Conservation (phyloP, 2,329 filamentous ascomycete species). For the Beauveria brongniartii region DNA sequence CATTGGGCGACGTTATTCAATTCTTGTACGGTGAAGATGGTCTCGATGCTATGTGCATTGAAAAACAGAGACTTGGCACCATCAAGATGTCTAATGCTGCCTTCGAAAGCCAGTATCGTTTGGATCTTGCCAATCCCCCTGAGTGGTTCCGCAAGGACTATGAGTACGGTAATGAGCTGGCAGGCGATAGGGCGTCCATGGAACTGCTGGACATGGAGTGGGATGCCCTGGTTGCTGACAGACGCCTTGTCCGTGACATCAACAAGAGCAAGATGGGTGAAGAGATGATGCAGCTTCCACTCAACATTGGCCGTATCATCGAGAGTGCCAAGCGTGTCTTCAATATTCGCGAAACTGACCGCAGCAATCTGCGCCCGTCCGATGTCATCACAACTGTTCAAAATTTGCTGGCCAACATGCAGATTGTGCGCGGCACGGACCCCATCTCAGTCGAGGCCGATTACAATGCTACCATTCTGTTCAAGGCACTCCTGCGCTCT, state of each 20-base stretch:
- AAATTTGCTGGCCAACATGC: slow-evolving; percentile 65
- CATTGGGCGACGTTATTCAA: slow-evolving; percentile 89
- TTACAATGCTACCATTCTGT: slow-evolving; percentile 76
- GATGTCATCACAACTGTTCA: slow-evolving; percentile 78
- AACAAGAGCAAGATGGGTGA: slow-evolving; percentile 64
- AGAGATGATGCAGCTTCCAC: slow-evolving; percentile 80
- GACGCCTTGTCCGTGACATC: slow-evolving; percentile 63
- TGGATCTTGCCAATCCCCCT: slow-evolving; percentile 56
- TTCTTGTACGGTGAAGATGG: slow-evolving; percentile 98
- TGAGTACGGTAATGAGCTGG: slow-evolving; percentile 79
- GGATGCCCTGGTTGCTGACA: slow-evolving; percentile 67
- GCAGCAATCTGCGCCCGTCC: slow-evolving; percentile 82
- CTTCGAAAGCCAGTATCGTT: slow-evolving; percentile 73
- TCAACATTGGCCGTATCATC: slow-evolving; percentile 87
- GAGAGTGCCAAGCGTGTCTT: slow-evolving; percentile 86
- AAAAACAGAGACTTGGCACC: slow-evolving; percentile 83
- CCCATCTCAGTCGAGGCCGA: slow-evolving; percentile 79
- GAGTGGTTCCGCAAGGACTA: slow-evolving; percentile 53
- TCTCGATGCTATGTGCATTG: slow-evolving; percentile 85
- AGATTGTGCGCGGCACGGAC: slow-evolving; percentile 82
- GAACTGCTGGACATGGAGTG: slow-evolving; percentile 81
- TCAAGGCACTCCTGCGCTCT: slow-evolving; percentile 87
- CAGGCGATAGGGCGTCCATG: slow-evolving; percentile 82
- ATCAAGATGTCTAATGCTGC: slow-evolving; percentile 70
- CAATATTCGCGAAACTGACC: slow-evolving; percentile 74